Conservation (phyloP, 2,329 filamentous ascomycete species). For the Leptographium lundbergii region DNA sequence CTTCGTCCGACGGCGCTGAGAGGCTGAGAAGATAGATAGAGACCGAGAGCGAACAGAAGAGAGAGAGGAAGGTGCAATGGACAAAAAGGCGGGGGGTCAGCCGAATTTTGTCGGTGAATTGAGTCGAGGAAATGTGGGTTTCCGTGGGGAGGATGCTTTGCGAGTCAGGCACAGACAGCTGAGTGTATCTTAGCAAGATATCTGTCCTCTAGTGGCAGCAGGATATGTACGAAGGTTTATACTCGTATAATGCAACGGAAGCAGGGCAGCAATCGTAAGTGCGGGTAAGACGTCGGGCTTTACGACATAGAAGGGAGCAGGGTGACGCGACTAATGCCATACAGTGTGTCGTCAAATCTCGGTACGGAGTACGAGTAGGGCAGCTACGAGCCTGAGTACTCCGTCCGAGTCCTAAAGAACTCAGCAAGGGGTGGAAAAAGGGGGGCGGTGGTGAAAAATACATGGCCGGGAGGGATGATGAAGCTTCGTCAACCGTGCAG, state of each 20-base stretch:
- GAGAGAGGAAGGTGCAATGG: conserved; percentile 3
- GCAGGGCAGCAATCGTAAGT: background rate
- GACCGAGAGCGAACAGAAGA: background rate
- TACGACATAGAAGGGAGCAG: background rate
- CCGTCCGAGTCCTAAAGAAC: no score
- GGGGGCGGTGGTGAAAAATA: no score
- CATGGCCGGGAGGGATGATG: no score
- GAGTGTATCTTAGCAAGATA: background rate
- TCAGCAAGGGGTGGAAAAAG: no score
- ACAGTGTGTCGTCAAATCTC: no score
- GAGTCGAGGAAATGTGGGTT: conserved; percentile 6
- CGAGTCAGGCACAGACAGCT: background rate
- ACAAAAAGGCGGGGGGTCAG: conserved; percentile 3
- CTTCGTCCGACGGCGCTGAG: background rate
- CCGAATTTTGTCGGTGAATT: conserved; percentile 7
- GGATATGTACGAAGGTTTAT: background rate
- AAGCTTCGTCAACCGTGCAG: no score
- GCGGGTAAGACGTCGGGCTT: background rate
- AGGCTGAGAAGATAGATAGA: background rate
- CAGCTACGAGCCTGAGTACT: no score
- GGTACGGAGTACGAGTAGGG: no score
- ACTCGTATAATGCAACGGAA: background rate
- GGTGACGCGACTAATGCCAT: no score
- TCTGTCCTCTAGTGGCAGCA: background rate
- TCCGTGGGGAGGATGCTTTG: conserved; percentile 1